A percentile compares a stretch with the other conserved stretches of the same genome.
Conservation (phyloP, 2,329 filamentous ascomycete species). For the Colletotrichum limetticola region DNA sequence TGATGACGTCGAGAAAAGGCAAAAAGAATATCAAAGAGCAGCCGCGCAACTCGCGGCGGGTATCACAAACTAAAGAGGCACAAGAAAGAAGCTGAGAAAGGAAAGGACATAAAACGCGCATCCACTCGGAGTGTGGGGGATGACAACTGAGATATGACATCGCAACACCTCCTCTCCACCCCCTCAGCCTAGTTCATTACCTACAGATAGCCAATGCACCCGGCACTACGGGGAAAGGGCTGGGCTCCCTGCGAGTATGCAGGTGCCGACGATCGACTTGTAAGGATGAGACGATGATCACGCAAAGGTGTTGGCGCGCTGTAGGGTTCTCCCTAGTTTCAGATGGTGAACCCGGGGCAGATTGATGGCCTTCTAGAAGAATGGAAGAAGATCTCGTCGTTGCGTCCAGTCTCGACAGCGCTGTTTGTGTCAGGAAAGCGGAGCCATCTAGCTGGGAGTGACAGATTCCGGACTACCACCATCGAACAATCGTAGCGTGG, state of each 20-base stretch:
- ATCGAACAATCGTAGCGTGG: constrained; percentile 9
- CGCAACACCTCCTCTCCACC: neutral
- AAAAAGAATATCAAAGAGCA: neutral
- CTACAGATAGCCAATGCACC: neutral
- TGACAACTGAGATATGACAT: constrained; percentile 19
- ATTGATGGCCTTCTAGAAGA: constrained; percentile 15
- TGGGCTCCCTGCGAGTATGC: neutral
- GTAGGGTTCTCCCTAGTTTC: constrained; percentile 4
- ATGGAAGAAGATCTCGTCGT: neutral
- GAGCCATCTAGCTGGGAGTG: neutral
- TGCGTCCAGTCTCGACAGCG: neutral
- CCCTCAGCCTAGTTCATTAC: neutral
- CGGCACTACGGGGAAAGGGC: neutral
- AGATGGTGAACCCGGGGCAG: constrained; percentile 1
- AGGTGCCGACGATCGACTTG: constrained; percentile 18
- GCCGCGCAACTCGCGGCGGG: neutral
- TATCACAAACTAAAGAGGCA: constrained; percentile 8
- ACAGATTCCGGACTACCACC: constrained; percentile 1
- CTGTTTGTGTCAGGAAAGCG: constrained; percentile 22
- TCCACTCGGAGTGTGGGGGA: constrained; percentile 7
- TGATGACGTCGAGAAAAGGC: neutral
- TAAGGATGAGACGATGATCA: constrained; percentile 29
- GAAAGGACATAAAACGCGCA: neutral
- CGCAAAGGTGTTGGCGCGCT: neutral
- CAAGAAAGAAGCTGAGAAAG: neutral